Evolutionary conservation across 1,139 yeast species (phyloP).

Genomic region (Debaryomyces sp.): DNA sequence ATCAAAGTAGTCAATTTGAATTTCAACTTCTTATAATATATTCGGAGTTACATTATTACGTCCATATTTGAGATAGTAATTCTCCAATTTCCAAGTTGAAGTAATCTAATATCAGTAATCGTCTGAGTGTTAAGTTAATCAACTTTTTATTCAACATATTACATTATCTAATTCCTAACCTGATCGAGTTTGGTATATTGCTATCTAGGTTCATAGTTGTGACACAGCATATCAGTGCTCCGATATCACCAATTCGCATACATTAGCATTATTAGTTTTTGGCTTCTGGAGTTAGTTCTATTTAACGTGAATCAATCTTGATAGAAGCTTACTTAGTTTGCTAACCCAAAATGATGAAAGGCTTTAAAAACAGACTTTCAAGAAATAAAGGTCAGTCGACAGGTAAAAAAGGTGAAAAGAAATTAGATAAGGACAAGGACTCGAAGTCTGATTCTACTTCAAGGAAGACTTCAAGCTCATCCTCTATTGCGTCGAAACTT

Average conservation of each 20-base stretch:
- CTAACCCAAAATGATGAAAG: conserved; percentile 48
- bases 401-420: conserved; percentile 40
- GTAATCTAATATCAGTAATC: not conserved
- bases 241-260: conserved; percentile 1
- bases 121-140: not conserved
- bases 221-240: conserved; percentile 1
- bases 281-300: not conserved
- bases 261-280: not conserved
- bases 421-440: conserved; percentile 30
- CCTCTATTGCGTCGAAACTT: conserved; percentile 19
- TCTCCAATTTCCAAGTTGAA: not conserved
- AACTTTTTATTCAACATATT: not conserved
- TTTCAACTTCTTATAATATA: not conserved
- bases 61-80: conserved; percentile 1
- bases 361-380: conserved; percentile 52
- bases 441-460: conserved; percentile 15
- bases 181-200: not conserved
- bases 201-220: not conserved
- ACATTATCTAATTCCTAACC: not conserved
- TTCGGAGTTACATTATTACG: conserved; percentile 4
- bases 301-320: not conserved
- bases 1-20: not conserved
- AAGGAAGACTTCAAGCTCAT: conserved; percentile 17
- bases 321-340: not conserved
- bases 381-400: conserved; percentile 45